A percentile compares a stretch with the other conserved stretches of the same genome.
These are phyloP conservation scores for Lasiosphaeria miniovina DNA, from an alignment of 495 filamentous ascomycete species.

Conservation along the genomic window DNA sequence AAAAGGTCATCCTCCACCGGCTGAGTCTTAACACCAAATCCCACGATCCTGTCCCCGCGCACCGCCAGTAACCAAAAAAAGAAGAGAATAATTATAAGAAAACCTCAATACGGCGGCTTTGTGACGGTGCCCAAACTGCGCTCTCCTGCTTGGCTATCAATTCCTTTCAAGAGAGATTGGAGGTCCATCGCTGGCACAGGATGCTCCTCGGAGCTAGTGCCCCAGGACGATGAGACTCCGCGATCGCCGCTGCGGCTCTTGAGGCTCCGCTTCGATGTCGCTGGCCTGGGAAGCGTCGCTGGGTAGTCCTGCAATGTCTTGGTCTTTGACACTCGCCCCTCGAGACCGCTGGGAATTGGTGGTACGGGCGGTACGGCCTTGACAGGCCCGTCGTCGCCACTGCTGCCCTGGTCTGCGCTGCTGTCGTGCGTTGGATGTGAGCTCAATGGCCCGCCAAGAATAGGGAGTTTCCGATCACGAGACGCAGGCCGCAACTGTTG, in stretches of 20 bases:
- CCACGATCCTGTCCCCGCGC: too few relatives aligned
- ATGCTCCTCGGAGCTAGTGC: slow-evolving; percentile 23
- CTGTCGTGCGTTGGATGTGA: slow-evolving; percentile 40
- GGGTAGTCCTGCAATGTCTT: slow-evolving; percentile 17
- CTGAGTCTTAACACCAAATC: too few relatives aligned
- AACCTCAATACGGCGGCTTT: slow-evolving; percentile 42
- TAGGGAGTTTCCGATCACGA: slow-evolving; percentile 20
- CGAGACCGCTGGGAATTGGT: slow-evolving; percentile 33
- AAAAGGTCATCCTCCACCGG: too few relatives aligned
- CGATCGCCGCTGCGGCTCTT: slow-evolving; percentile 40
- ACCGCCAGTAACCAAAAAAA: too few relatives aligned
- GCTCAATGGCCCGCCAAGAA: slow-evolving; percentile 42
- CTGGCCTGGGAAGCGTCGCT: slow-evolving; percentile 26
- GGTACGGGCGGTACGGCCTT: slow-evolving; percentile 44
- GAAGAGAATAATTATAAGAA: too few relatives aligned
- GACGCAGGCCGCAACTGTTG: slow-evolving; percentile 11
- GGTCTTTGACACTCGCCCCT: slow-evolving; percentile 20
- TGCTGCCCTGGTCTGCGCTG: slow-evolving; percentile 10
- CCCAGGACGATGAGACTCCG: slow-evolving; percentile 33
- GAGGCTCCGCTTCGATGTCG: slow-evolving; percentile 33
- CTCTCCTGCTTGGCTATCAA: slow-evolving; percentile 44
- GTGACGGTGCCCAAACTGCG: slow-evolving; percentile 39
- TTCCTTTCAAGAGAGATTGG: slow-evolving; percentile 43
- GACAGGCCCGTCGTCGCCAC: slow-evolving; percentile 20
- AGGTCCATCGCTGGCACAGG: slow-evolving; percentile 40